Evolutionary conservation across 2,329 filamentous ascomycete species (phyloP).

Genomic region (Aspergillus sp.): DNA sequence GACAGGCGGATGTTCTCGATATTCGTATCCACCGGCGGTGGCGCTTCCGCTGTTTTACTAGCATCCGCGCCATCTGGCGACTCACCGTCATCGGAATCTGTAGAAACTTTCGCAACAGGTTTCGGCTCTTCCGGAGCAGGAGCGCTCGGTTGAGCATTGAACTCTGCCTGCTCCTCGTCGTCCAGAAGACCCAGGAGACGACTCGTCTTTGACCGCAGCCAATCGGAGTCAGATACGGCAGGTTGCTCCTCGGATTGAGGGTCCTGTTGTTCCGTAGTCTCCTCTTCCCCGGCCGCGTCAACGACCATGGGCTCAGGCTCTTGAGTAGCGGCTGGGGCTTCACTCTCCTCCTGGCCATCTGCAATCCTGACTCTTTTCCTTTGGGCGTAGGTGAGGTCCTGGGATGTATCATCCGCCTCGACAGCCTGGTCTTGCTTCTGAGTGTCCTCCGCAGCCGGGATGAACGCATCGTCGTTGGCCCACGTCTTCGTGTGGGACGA

Average conservation of each 20-base stretch:
- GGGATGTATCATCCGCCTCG: conserved; percentile 18
- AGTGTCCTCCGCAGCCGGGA: conserved; percentile 22
- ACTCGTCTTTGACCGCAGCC: conserved; percentile 86
- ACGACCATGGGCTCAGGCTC: conserved; percentile 24
- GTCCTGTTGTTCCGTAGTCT: conserved; percentile 19
- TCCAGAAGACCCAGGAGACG: conserved; percentile 81
- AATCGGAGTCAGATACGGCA: conserved; percentile 72
- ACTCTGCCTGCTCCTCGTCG: conserved; percentile 52
- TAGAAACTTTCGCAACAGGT: conserved; percentile 8
- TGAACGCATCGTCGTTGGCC: conserved; percentile 54
- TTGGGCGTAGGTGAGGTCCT: conserved; percentile 44
- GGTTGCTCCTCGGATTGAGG: conserved; percentile 32
- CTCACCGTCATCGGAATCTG: conserved; percentile 16
- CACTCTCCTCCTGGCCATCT: conserved; percentile 54
- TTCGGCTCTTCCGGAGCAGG: conserved; percentile 13
- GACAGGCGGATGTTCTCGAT: conserved; percentile 68
- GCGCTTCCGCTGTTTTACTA: conserved; percentile 11
- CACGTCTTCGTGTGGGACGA: conserved; percentile 64
- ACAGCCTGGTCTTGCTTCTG: conserved; percentile 21
- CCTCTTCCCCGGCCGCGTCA: conserved; percentile 21
- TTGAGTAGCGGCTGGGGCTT: conserved; percentile 1
- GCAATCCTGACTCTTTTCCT: conserved; percentile 41
- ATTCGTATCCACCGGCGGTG: conserved; percentile 40
- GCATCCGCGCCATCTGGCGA: conserved; percentile 9
- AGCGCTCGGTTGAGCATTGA: conserved; percentile 33